Percentiles rank a stretch among this genome's conserved stretches.
phyloP scores from a whole-genome alignment of 2,329 filamentous ascomycete genomes.

The Sarocladiaceae sp. region DNA sequence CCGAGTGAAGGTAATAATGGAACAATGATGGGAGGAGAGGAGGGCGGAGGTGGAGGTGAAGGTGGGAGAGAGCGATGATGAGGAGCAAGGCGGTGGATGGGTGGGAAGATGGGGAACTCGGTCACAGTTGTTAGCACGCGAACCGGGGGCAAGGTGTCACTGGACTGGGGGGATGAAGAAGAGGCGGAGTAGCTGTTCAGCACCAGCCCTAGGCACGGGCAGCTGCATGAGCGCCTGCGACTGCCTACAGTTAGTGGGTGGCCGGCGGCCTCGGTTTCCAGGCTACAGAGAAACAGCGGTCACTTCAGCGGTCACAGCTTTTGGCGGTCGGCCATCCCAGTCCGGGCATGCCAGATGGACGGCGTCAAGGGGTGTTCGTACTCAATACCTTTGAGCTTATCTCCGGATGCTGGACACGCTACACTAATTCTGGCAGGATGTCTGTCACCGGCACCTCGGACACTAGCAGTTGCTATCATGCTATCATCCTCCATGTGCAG shows the following conservation, averaged over 20 bases:
- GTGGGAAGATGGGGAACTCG: slow-evolving; percentile 4
- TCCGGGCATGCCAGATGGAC: not conserved
- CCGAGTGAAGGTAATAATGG: not conserved
- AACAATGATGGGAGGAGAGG: slow-evolving; percentile 1
- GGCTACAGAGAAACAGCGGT: no score
- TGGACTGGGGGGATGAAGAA: not conserved
- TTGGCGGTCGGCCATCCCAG: no score
- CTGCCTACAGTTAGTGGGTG: slow-evolving; percentile 8
- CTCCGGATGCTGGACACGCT: not conserved
- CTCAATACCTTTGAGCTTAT: not conserved
- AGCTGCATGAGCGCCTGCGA: slow-evolving; percentile 3
- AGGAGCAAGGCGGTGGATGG: slow-evolving; percentile 8
- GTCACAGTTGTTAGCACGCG: no score
- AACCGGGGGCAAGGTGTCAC: no score
- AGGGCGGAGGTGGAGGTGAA: slow-evolving; percentile 6
- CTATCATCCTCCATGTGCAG: not conserved
- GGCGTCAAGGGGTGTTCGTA: not conserved
- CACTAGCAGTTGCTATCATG: slow-evolving; percentile 2
- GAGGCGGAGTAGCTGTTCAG: slow-evolving; percentile 3
- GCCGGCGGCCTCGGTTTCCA: not conserved
- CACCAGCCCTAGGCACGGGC: not conserved
- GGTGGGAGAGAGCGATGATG: slow-evolving; percentile 8
- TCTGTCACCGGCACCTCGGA: slow-evolving; percentile 1
- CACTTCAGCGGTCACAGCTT: no score
- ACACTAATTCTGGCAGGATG: not conserved